phyloP scores from a whole-genome alignment of 2,329 filamentous ascomycete species.

The Monilinia vaccinii-corymbosi region DNA sequence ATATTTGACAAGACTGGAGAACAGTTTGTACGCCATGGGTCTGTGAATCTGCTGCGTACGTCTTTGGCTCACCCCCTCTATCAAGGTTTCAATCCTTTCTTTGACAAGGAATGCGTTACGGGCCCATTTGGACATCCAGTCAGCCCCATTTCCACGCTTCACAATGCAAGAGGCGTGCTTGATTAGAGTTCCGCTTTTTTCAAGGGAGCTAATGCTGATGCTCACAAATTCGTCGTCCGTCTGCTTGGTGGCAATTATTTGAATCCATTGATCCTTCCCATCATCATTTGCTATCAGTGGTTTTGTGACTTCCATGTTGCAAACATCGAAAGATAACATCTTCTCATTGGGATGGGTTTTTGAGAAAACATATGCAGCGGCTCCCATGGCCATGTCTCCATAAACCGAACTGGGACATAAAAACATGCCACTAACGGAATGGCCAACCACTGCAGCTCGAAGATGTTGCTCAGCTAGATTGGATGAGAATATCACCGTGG shows the following conservation, averaged over 20 bases:
- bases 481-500: not conserved
- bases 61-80: not conserved
- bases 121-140: not conserved
- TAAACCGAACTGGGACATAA: constrained; percentile 3
- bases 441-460: not conserved
- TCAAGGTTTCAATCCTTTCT: not conserved
- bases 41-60: constrained; percentile 27
- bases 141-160: not conserved
- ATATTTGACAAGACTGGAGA: constrained; percentile 45
- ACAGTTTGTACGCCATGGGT: constrained; percentile 67
- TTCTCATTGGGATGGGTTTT: constrained; percentile 28
- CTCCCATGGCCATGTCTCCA: not conserved
- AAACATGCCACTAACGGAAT: not conserved
- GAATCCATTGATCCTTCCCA: not conserved
- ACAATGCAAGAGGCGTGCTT: not conserved
- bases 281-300: not conserved
- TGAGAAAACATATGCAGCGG: constrained; percentile 43
- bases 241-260: not conserved
- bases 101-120: not conserved
- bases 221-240: not conserved
- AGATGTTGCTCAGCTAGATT: not conserved
- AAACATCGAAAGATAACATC: constrained; percentile 46
- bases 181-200: not conserved
- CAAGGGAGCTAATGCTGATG: not conserved
- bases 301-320: constrained; percentile 48